phyloP scores from a whole-genome alignment of 1,284 basidiomycete genomes.

The Leucocoprinus gongylophorus region DNA sequence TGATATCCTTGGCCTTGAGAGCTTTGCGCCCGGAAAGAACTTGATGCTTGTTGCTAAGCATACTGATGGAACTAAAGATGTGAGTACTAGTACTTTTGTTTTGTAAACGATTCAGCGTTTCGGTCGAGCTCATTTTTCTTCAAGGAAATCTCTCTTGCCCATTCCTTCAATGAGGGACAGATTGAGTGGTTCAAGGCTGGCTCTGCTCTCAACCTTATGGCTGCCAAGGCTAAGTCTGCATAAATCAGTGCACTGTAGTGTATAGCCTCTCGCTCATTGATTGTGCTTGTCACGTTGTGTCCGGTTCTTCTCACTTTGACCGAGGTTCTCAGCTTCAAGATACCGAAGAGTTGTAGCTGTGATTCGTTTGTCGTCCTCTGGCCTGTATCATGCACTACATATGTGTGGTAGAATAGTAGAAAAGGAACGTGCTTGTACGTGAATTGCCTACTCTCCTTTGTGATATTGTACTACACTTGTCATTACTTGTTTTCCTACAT shows the following conservation, averaged over 20 bases:
- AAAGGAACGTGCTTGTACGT: too few species aligned
- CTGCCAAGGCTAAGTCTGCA: conserved; percentile 44
- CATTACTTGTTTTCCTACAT: too few species aligned
- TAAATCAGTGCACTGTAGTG: not conserved
- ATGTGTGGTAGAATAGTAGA: too few species aligned
- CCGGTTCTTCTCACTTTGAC: too few species aligned
- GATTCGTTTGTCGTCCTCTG: too few species aligned
- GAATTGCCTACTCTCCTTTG: too few species aligned
- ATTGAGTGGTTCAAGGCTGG: conserved; percentile 95
- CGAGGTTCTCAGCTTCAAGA: too few species aligned
- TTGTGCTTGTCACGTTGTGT: too few species aligned
- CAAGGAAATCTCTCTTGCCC: conserved; percentile 61
- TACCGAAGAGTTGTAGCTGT: too few species aligned
- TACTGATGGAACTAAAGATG: conserved; percentile 70
- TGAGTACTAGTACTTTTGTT: conserved; percentile 28
- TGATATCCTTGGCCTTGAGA: conserved; percentile 77
- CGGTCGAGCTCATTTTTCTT: conserved; percentile 7
- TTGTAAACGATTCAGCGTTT: conserved; percentile 15
- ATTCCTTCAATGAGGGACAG: conserved; percentile 85
- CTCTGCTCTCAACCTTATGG: conserved; percentile 72
- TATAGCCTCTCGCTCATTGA: too few species aligned
- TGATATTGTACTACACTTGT: too few species aligned
- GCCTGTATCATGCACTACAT: too few species aligned
- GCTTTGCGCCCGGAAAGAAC: conserved; percentile 84
- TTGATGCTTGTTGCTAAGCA: conserved; percentile 78